Evolutionary conservation across 176 grass and related monocot species (phyloP), one percentile per base, ranked within the genome.

Genomic region (Carex parvula): DNA sequence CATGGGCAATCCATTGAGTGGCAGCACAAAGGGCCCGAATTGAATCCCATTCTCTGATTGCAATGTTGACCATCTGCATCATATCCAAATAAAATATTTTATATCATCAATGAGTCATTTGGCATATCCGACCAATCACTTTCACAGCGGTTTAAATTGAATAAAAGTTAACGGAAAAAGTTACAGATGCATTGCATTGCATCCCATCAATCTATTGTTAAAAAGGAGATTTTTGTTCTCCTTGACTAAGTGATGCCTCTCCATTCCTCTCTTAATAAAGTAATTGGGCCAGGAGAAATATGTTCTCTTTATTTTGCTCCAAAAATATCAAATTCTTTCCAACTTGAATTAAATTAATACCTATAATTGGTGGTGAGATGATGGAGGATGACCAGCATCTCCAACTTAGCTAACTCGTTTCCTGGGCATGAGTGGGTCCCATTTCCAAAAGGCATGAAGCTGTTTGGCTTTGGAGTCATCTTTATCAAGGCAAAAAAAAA

Each of bases 381-480:
- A 84, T 99, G 97, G 83, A 95, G 91, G 56, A 99, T 85, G 30
- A 99, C 91, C 9, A 99, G 90, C 87, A 96, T 96, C 91, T 99
- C 97, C 93, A 99, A 82, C 90, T 96, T 99, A 29, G 97, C 97
- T 17, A 96, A 86, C 90, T 99, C 97, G 79, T 94, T 99, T 86
- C 97, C 97, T 26, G 97, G 97, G 81, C 97, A 99, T n/a, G 97
- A 93, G 67, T 99, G 97, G 88, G 81, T 89, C 72, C 97, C 97
- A 72, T 99, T 99, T 17, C 97, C 97, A 85, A 99, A 99, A 15
- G 97, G 97, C 91, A 99, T 92, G 91, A 99, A 99, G 26, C 89
- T 99, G 83, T 94, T 90, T 80, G 93, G 90, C 88, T 96, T 99
- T 44, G 93, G 93, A 58, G 97, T 90, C 67, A 84, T 91, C 95